Percentiles rank a stretch among this genome's conserved stretches.
phyloP scores from a whole-genome alignment of 108 stramenopile genomes.

The Cyclotella sp. region DNA sequence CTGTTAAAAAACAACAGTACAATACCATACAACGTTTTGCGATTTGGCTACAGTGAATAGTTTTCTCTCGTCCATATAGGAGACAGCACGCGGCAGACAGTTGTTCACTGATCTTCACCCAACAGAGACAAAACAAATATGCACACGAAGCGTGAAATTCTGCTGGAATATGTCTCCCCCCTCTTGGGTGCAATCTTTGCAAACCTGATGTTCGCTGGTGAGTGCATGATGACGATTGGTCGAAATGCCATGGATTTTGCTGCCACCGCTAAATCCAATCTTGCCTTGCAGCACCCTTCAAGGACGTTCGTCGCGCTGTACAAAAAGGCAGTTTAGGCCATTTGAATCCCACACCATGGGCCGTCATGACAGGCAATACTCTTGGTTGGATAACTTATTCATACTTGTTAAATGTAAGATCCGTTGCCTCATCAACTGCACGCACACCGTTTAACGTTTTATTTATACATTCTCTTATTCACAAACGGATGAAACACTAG shows the following conservation, averaged over 20 bases:
- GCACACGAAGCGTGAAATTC: conserved; percentile 41
- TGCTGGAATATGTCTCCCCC: conserved; percentile 78
- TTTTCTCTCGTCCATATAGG: too few relatives aligned
- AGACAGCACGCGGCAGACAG: too few relatives aligned
- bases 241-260: not conserved
- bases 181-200: conserved; percentile 57
- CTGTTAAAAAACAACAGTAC: not conserved
- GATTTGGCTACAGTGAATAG: too few relatives aligned
- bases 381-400: conserved; percentile 78
- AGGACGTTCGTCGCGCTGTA: conserved; percentile 61
- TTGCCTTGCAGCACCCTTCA: conserved; percentile 50
- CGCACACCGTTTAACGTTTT: not conserved
- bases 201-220: conserved; percentile 71
- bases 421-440: not conserved
- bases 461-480: not conserved
- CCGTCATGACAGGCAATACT: conserved; percentile 83
- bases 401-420: conserved; percentile 50
- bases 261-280: not conserved
- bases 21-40: not conserved
- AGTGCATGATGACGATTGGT: not conserved
- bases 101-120: too few relatives aligned
- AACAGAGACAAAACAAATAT: conserved; percentile 4
- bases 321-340: conserved; percentile 59
- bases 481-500: too few relatives aligned
- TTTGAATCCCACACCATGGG: conserved; percentile 86